These are phyloP conservation scores for Candida albicans DNA, from an alignment of 1,139 yeast species.

Conservation along the genomic window DNA sequence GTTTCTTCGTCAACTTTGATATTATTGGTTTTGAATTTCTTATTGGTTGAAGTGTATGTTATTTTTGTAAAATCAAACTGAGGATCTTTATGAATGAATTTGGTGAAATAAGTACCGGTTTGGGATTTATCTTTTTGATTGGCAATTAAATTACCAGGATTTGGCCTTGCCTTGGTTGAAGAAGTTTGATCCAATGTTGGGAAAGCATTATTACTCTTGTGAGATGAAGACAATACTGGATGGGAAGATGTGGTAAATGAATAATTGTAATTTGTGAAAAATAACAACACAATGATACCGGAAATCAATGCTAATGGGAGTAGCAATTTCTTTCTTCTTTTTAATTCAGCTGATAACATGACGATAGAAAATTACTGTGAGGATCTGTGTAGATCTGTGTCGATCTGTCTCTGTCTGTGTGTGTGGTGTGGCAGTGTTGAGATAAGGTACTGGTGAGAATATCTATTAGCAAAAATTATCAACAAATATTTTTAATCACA, in stretches of 20 bases:
- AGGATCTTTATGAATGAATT: neutral
- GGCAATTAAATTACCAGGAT: neutral
- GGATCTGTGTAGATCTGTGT: neutral
- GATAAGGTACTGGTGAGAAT: too few species aligned
- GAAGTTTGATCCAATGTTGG: neutral
- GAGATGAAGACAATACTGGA: too few species aligned
- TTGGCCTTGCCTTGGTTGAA: neutral
- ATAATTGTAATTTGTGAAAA: neutral
- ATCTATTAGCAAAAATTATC: too few species aligned
- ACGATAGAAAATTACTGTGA: neutral
- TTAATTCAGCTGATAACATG: neutral
- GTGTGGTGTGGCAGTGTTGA: too few species aligned
- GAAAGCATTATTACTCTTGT: neutral
- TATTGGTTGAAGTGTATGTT: constrained; percentile 1
- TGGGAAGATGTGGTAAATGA: too few species aligned
- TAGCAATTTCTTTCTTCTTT: neutral
- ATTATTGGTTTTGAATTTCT: neutral
- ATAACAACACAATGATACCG: neutral
- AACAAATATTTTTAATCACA: too few species aligned
- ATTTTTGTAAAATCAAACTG: constrained; percentile 1
- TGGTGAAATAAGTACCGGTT: too few species aligned
- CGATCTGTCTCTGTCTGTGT: too few species aligned
- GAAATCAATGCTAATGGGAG: neutral
- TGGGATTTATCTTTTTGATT: neutral
- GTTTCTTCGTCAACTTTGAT: neutral